A percentile compares a stretch with the other conserved stretches of the same genome.
phyloP scores from a whole-genome alignment of 225 moss, liverwort and hornwort genomes.

The Takakia lepidozioides region DNA sequence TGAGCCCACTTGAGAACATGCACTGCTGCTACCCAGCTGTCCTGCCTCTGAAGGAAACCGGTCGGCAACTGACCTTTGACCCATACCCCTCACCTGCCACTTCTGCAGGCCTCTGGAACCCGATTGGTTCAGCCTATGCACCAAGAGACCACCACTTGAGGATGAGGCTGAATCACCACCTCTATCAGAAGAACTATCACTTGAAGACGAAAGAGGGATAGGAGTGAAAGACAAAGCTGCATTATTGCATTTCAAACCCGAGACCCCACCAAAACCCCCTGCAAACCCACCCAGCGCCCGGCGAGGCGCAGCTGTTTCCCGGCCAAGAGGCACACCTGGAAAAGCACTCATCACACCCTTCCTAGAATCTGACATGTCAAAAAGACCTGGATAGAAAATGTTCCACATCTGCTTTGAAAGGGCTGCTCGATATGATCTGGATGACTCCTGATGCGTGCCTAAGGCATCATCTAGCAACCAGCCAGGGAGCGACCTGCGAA shows the following conservation, averaged over 20 bases:
- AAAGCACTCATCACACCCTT: not conserved
- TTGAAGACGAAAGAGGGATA: constrained; percentile 4
- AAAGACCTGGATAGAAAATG: constrained; percentile 29
- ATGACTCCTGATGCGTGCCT: constrained; percentile 3
- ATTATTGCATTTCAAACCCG: constrained; percentile 23
- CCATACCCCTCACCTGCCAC: not conserved
- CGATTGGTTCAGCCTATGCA: not conserved
- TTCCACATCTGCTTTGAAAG: constrained; percentile 35
- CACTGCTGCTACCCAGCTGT: not conserved
- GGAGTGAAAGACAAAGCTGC: not conserved
- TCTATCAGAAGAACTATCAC: constrained; percentile 1
- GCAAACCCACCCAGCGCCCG: constrained; percentile 47
- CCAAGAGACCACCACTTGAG: constrained; percentile 1
- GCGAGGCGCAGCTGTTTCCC: too few relatives aligned
- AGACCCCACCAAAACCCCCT: constrained; percentile 45
- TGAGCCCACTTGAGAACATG: constrained; percentile 1
- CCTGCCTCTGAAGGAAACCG: not conserved
- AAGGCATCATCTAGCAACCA: constrained; percentile 23
- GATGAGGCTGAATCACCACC: not conserved
- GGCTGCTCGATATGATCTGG: constrained; percentile 18
- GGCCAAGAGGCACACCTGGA: constrained; percentile 1
- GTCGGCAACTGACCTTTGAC: not conserved
- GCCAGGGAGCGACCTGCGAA: constrained; percentile 17
- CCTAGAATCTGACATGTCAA: constrained; percentile 7
- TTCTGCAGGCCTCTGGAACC: not conserved